Evolutionary conservation across 1,284 basidiomycete genomes (phyloP).

Genomic region (Irpex sp.): DNA sequence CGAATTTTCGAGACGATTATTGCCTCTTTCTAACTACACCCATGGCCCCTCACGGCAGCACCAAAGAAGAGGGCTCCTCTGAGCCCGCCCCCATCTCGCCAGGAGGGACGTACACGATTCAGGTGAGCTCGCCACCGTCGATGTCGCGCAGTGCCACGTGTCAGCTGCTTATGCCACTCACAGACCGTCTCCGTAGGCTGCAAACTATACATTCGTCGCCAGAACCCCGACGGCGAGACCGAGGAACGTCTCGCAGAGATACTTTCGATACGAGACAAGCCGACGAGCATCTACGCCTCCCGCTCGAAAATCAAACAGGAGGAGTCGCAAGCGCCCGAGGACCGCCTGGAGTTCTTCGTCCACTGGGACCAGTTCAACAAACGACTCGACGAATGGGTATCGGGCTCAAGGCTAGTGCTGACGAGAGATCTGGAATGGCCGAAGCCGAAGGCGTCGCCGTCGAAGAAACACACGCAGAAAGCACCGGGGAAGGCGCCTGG

Average conservation of each 20-base stretch:
- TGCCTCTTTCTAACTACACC: not conserved
- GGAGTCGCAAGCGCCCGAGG: slow-evolving; percentile 54
- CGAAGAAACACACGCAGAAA: slow-evolving; percentile 56
- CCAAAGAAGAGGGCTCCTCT: slow-evolving; percentile 14
- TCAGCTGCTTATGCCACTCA: slow-evolving; percentile 15
- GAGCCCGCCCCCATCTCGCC: slow-evolving; percentile 15
- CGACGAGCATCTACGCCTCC: slow-evolving; percentile 58
- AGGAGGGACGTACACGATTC: slow-evolving; percentile 15
- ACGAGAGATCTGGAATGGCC: slow-evolving; percentile 94
- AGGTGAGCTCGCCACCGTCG: slow-evolving; percentile 13
- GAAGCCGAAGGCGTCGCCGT: slow-evolving; percentile 71
- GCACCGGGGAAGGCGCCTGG: slow-evolving; percentile 62
- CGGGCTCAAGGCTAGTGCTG: slow-evolving; percentile 82
- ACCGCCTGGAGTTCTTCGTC: slow-evolving; percentile 92
- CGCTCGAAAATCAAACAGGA: slow-evolving; percentile 39
- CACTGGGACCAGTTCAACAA: slow-evolving; percentile 99
- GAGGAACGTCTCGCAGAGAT: slow-evolving; percentile 94
- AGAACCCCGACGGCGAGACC: slow-evolving; percentile 64
- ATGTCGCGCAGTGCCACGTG: slow-evolving; percentile 4
- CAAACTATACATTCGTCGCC: slow-evolving; percentile 87
- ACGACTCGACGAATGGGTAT: slow-evolving; percentile 98
- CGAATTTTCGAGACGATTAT: not conserved
- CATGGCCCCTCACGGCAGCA: slow-evolving; percentile 17
- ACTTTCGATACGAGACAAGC: slow-evolving; percentile 86
- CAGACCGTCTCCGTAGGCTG: slow-evolving; percentile 89